Evolutionary conservation across 1,284 basidiomycete species (phyloP), one percentile per base, ranked within the genome.

Genomic region (Naganishia albida): DNA sequence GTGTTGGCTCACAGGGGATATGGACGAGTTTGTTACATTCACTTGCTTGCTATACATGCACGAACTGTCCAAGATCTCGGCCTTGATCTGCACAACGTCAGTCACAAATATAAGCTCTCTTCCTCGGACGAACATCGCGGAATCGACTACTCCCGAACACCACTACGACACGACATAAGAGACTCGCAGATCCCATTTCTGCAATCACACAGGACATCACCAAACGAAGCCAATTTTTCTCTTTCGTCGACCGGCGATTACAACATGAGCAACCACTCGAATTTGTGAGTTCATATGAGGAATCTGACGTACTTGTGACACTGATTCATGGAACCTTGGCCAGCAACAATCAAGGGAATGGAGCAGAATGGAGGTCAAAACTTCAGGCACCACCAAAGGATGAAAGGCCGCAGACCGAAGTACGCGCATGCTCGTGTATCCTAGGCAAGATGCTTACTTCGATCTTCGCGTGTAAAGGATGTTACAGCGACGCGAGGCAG

Each of bases 381-480:
- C 87, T 97, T 67, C 86, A 87, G 67, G 84, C 89, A 64, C 93
- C 93, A 77, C 87, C 87, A 82, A 94, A 92, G 86, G 93, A 97
- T 81, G 75, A 83, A 71, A 87, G 93, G 64, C 93, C 93, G 18
- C 92, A 95, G 78, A 97, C 93, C 30, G 91, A 93, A 81, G 83
- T 83, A 30, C 64, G 79, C 63, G 50, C 28, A 20, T 52, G 3
- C 50, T 23, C 38, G 49, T 46, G 20, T 10, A 34, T 30, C 25
- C n/a, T 55, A 51, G 62, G 34, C 28, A 53, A 44, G 34, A 18
- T 50, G 20, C 10, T 15, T 4, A 34, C 34, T 34, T 34, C 34
- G 6, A 6, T 34, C 34, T 34, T 43, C 39, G 43, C 28, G n/a
- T n/a, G n/a, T n/a, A n/a, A n/a, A 42, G 82, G 93, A 97, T 82